A percentile compares a stretch with the other conserved stretches of the same genome.
Conservation (phyloP, 441 rosid species). For the Brassica hybrid region DNA sequence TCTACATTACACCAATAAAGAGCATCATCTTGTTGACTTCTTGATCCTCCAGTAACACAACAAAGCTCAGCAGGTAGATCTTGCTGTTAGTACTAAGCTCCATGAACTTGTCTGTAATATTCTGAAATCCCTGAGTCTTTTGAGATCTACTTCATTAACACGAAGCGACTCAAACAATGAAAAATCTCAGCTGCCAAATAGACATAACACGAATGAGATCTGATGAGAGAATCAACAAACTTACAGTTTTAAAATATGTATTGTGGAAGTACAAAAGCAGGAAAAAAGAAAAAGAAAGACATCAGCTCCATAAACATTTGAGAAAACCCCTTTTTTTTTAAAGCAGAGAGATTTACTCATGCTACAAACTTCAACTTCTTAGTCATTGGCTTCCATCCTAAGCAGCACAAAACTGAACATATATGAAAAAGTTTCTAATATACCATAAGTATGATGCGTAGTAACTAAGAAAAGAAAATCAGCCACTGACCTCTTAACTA, state of each 20-base stretch:
- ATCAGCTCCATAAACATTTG: neutral
- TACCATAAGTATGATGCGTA: neutral
- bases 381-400: neutral
- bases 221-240: neutral
- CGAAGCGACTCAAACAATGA: neutral
- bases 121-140: conserved; percentile 2
- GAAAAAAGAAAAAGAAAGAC: neutral
- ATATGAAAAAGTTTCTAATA: neutral
- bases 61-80: neutral
- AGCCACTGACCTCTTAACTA: neutral
- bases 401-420: neutral
- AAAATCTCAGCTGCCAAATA: neutral
- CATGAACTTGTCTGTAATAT: conserved; percentile 20
- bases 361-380: neutral
- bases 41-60: neutral
- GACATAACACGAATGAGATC: neutral
- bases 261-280: neutral
- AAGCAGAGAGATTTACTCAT: neutral
- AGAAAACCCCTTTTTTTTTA: neutral
- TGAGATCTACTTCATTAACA: conserved; percentile 3
- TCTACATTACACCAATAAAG: neutral
- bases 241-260: neutral
- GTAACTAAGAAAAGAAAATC: neutral
- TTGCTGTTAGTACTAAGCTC: neutral
- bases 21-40: neutral